Evolutionary conservation across 2,329 filamentous ascomycete species (phyloP).

Genomic region (Chrysosporium queenslandicum): DNA sequence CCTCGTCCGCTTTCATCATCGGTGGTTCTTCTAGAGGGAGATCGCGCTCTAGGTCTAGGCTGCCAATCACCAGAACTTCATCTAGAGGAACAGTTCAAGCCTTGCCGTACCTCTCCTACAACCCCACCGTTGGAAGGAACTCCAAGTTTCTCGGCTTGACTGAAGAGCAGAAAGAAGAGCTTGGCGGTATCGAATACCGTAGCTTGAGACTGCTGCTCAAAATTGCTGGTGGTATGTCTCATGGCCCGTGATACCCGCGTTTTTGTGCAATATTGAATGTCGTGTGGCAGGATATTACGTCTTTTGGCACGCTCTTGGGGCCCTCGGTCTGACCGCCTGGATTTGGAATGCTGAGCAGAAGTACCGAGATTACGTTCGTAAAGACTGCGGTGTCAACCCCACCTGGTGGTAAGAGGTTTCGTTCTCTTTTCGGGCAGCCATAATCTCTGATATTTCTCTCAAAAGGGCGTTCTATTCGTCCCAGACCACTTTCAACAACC

Average conservation of each 20-base stretch:
- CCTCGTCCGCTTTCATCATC: conserved; percentile 36
- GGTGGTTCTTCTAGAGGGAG: conserved; percentile 18
- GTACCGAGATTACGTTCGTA: conserved; percentile 32
- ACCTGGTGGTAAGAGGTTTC: conserved; percentile 41
- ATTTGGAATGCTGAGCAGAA: conserved; percentile 35
- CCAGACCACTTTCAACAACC: conserved; percentile 45
- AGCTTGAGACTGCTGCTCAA: conserved; percentile 43
- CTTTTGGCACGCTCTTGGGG: conserved; percentile 40
- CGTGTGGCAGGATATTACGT: conserved; percentile 36
- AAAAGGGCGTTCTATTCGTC: conserved; percentile 43
- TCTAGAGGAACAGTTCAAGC: conserved; percentile 19
- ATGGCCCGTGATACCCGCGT: not conserved
- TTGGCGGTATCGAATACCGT: conserved; percentile 46
- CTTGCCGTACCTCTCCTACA: conserved; percentile 35
- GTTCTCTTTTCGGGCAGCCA: not conserved
- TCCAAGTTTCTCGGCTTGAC: conserved; percentile 40
- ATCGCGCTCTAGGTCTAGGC: conserved; percentile 14
- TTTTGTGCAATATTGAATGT: too few species aligned
- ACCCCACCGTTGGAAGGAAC: conserved; percentile 40
- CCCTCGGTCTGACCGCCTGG: conserved; percentile 43
- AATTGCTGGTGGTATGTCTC: conserved; percentile 33
- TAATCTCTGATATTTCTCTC: conserved; percentile 1
- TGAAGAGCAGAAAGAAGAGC: conserved; percentile 34
- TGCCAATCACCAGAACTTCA: conserved; percentile 10
- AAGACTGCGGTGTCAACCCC: conserved; percentile 31